A percentile compares a stretch with the other conserved stretches of the same genome.
Conservation (phyloP, 495 filamentous ascomycete genomes). For the Mytilinidion resinicola region DNA sequence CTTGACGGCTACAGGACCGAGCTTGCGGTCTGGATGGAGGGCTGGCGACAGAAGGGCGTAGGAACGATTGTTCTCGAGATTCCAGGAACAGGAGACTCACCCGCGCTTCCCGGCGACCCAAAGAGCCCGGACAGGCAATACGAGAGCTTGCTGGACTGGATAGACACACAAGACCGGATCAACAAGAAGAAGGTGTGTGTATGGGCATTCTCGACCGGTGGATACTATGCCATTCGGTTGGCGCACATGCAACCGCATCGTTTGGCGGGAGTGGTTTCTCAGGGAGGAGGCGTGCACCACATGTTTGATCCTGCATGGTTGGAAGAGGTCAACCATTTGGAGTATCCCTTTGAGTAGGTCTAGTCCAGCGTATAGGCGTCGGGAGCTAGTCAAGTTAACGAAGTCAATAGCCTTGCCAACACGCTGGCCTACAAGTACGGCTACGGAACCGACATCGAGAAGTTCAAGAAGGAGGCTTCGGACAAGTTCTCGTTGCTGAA, state of each 20-base stretch:
- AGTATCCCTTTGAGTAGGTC: constrained; percentile 68
- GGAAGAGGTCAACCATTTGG: constrained; percentile 59
- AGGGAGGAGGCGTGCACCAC: constrained; percentile 66
- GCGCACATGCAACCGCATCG: constrained; percentile 61
- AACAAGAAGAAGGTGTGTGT: constrained; percentile 56
- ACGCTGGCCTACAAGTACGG: constrained; percentile 68
- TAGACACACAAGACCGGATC: constrained; percentile 51
- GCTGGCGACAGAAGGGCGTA: constrained; percentile 57
- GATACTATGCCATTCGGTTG: constrained; percentile 69
- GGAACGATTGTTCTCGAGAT: constrained; percentile 59
- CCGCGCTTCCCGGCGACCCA: constrained; percentile 53
- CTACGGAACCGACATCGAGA: constrained; percentile 50
- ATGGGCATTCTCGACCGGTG: constrained; percentile 70
- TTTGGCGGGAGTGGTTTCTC: constrained; percentile 57
- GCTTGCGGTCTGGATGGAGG: constrained; percentile 63
- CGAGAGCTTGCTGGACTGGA: constrained; percentile 61
- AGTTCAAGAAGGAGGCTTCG: constrained; percentile 54
- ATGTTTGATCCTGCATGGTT: constrained; percentile 64
- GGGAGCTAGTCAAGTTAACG: neutral
- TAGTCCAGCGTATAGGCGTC: neutral
- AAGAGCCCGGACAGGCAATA: constrained; percentile 52
- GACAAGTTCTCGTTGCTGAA: constrained; percentile 69
- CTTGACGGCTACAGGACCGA: constrained; percentile 76
- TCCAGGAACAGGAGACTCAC: constrained; percentile 73
- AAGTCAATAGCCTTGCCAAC: constrained; percentile 46